Conservation (phyloP, 345 rosid species). For the Theobroma cacao region DNA sequence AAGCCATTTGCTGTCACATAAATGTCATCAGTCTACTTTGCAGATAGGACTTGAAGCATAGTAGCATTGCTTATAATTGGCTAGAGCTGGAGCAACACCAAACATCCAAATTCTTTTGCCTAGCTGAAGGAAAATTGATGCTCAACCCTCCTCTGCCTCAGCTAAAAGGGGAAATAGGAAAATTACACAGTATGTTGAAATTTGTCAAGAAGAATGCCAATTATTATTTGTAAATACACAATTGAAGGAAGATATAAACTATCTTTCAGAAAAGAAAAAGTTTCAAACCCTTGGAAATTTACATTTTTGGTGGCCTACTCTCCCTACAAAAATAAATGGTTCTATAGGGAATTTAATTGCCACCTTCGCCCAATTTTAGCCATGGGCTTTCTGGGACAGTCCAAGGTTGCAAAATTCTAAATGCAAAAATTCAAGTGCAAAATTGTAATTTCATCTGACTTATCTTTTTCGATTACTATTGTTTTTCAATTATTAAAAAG, state of each 20-base stretch:
- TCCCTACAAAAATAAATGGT: background rate
- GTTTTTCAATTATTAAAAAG: background rate
- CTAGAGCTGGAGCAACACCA: background rate
- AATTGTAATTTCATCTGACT: background rate
- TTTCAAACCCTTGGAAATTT: background rate
- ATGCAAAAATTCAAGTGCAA: no score
- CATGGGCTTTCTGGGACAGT: background rate
- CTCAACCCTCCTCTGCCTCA: background rate
- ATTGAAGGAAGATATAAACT: background rate
- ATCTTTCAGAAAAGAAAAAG: background rate
- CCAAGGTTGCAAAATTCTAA: background rate
- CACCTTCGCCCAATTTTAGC: background rate
- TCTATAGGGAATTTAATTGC: background rate
- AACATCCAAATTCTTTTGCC: background rate
- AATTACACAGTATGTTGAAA: slow-evolving; percentile 1
- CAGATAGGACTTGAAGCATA: slow-evolving; percentile 1
- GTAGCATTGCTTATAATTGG: background rate
- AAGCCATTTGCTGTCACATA: slow-evolving; percentile 1
- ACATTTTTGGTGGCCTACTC: background rate
- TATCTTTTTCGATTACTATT: no score
- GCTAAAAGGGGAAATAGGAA: background rate
- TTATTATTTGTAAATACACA: slow-evolving; percentile 17
- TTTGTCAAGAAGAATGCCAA: background rate
- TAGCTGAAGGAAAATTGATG: background rate
- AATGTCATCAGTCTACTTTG: background rate